A percentile compares a stretch with the other conserved stretches of the same genome.
These are phyloP conservation scores for Leptodontidium sp. DNA, from an alignment of 2,329 filamentous ascomycete species.

Conservation along the genomic window DNA sequence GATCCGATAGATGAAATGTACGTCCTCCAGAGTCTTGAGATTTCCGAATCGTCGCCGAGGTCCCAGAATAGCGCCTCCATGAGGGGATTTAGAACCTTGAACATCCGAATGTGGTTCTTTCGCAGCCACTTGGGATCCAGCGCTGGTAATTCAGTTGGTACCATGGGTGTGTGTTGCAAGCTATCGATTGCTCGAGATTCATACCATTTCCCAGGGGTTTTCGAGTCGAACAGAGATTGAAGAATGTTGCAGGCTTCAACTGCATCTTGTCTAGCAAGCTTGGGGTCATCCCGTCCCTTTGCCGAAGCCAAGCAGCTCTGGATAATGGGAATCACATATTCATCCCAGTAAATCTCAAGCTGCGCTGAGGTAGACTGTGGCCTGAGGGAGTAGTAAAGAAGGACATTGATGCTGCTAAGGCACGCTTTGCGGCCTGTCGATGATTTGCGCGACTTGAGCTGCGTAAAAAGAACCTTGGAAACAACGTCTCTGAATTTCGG, in stretches of 20 bases:
- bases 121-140: conserved; percentile 90
- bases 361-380: conserved; percentile 72
- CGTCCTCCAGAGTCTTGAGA: conserved; percentile 65
- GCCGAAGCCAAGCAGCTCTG: conserved; percentile 58
- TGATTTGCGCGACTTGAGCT: conserved; percentile 70
- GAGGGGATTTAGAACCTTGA: conserved; percentile 67
- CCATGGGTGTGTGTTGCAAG: conserved; percentile 46
- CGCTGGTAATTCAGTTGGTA: conserved; percentile 78
- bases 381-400: conserved; percentile 84
- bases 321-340: conserved; percentile 73
- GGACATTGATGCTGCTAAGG: conserved; percentile 77
- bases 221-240: conserved; percentile 71
- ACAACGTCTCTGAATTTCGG: conserved; percentile 68
- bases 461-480: conserved; percentile 72
- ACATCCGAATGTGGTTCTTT: conserved; percentile 70
- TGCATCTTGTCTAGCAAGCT: conserved; percentile 55
- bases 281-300: conserved; percentile 49
- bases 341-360: conserved; percentile 80
- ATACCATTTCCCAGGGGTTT: conserved; percentile 70
- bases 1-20: conserved; percentile 70
- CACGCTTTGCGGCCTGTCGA: conserved; percentile 59
- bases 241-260: conserved; percentile 74
- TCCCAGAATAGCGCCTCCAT: conserved; percentile 69
- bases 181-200: conserved; percentile 74
- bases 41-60: conserved; percentile 66